Conservation (phyloP, 371 early-diverging fungal genomes). For the Coemansia sp. region DNA sequence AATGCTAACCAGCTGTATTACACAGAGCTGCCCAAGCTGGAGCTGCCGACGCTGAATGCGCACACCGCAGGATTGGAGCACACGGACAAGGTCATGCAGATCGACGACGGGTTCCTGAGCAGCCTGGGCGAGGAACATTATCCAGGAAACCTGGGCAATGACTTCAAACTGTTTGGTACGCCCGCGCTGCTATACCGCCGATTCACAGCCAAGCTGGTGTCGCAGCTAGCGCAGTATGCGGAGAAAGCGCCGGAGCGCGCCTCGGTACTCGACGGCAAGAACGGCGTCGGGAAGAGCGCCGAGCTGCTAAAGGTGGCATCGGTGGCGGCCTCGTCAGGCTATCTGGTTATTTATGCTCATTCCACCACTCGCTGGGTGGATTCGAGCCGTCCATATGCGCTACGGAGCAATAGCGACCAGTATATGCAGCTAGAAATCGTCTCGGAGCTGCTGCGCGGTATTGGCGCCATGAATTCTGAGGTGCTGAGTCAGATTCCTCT, state of each 20-base stretch:
- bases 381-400: conserved; percentile 48
- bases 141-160: conserved; percentile 29
- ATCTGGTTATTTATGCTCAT: conserved; percentile 42
- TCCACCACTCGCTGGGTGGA: conserved; percentile 43
- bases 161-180: conserved; percentile 43
- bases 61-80: conserved; percentile 18
- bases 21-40: background rate
- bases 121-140: conserved; percentile 27
- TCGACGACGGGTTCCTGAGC: conserved; percentile 22
- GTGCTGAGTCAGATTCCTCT: conserved; percentile 36
- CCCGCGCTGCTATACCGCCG: conserved; percentile 48
- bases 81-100: conserved; percentile 29
- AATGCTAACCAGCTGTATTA: conserved; percentile 35
- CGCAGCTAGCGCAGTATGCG: conserved; percentile 14
- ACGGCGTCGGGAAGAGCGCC: conserved; percentile 48
- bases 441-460: conserved; percentile 23
- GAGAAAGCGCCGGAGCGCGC: conserved; percentile 24
- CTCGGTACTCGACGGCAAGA: conserved; percentile 33
- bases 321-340: conserved; percentile 28
- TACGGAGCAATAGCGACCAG: conserved; percentile 11
- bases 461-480: conserved; percentile 20
- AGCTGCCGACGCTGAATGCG: conserved; percentile 11
- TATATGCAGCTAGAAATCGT: conserved; percentile 41
- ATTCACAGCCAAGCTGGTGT: conserved; percentile 29
- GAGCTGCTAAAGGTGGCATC: conserved; percentile 44